phyloP scores from a whole-genome alignment of 2,329 filamentous ascomycete genomes.

The Aspergillus ochraceoroseus region DNA sequence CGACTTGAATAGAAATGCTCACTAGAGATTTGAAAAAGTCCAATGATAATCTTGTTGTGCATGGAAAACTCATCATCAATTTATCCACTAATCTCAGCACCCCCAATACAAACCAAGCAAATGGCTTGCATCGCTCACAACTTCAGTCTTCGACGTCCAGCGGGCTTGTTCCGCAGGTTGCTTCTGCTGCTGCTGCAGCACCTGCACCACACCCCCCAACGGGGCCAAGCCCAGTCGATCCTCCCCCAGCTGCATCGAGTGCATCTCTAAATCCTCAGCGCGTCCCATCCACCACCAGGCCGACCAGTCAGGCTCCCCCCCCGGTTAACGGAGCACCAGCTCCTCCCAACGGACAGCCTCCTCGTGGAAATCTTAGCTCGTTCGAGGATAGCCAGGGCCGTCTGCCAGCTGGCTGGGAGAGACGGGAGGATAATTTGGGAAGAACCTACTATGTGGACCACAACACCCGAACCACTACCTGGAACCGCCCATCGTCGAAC shows the following conservation, averaged over 20 bases:
- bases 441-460: slow-evolving; percentile 98
- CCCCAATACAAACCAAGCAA: slow-evolving; percentile 57
- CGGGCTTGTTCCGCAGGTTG: slow-evolving; percentile 36
- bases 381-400: slow-evolving; percentile 96
- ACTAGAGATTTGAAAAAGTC: slow-evolving; percentile 96
- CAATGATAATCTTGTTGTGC: slow-evolving; percentile 93
- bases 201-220: slow-evolving; percentile 19
- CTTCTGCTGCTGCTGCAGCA: background rate
- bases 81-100: slow-evolving; percentile 81
- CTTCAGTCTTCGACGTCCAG: slow-evolving; percentile 36
- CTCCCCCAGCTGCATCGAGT: slow-evolving; percentile 31
- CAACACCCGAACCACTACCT: slow-evolving; percentile 93
- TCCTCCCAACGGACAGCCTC: slow-evolving; percentile 35
- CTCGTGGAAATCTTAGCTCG: slow-evolving; percentile 66
- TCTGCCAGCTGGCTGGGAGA: slow-evolving; percentile 89
- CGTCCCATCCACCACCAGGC: slow-evolving; percentile 33
- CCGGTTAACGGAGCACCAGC: slow-evolving; percentile 36
- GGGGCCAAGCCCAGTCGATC: slow-evolving; percentile 28
- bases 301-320: slow-evolving; percentile 39
- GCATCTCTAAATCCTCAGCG: slow-evolving; percentile 36
- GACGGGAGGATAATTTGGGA: slow-evolving; percentile 88
- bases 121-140: slow-evolving; percentile 35
- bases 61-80: slow-evolving; percentile 95
- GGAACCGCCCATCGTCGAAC: slow-evolving; percentile 80
- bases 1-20: slow-evolving; percentile 70